phyloP scores from a whole-genome alignment of 2,329 filamentous ascomycete genomes.

The Talaromyces funiculosus region DNA sequence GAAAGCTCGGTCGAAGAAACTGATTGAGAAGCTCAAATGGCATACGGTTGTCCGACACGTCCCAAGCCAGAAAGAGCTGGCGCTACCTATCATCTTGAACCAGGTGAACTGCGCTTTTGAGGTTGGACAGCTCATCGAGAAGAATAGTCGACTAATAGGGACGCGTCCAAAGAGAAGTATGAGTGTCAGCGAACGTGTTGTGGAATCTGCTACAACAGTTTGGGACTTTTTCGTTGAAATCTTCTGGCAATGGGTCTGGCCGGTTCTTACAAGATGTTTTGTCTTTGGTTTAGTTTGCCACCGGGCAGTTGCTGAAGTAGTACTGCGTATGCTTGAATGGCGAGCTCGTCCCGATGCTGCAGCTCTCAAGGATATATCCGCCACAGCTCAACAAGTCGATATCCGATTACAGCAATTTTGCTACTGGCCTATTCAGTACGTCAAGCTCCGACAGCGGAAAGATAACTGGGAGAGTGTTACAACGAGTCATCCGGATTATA shows the following conservation, averaged over 20 bases:
- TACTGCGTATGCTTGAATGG: constrained; percentile 79
- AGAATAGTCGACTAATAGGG: constrained; percentile 80
- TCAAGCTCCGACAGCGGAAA: constrained; percentile 82
- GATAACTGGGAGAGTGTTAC: constrained; percentile 94
- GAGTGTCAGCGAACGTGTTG: constrained; percentile 90
- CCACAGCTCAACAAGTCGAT: constrained; percentile 94
- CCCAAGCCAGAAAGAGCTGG: constrained; percentile 75
- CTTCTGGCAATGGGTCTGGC: constrained; percentile 70
- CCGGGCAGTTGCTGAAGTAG: constrained; percentile 70
- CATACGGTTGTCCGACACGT: constrained; percentile 77
- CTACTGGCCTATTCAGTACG: constrained; percentile 97
- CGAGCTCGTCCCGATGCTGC: constrained; percentile 69
- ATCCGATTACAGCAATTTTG: constrained; percentile 96
- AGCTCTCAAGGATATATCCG: constrained; percentile 90
- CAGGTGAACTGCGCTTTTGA: constrained; percentile 97
- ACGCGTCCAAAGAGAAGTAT: constrained; percentile 74
- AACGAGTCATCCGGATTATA: constrained; percentile 93
- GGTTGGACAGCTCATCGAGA: constrained; percentile 76
- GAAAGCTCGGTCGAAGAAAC: constrained; percentile 56
- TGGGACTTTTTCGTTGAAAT: constrained; percentile 70
- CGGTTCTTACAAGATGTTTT: constrained; percentile 66
- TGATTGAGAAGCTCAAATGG: constrained; percentile 80
- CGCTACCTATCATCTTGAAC: constrained; percentile 74
- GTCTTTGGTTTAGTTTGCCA: constrained; percentile 74
- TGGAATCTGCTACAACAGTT: constrained; percentile 83